phyloP scores from a whole-genome alignment of 2,329 filamentous ascomycete species.

The Bipolaris gigantea region DNA sequence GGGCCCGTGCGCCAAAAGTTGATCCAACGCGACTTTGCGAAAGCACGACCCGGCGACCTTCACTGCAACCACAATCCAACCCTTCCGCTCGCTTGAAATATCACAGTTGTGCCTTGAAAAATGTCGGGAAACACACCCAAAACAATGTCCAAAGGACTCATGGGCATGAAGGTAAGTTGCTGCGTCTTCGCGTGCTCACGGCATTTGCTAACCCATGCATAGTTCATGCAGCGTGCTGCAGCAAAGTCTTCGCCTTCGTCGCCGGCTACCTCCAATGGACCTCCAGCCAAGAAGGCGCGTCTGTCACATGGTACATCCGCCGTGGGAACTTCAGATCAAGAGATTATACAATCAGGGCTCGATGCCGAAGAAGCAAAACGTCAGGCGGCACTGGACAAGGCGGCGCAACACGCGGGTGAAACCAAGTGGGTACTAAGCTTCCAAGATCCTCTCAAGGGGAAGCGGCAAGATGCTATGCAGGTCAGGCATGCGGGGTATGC shows the following conservation, averaged over 20 bases:
- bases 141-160: constrained; percentile 80
- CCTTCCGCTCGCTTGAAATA: background rate
- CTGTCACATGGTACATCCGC: constrained; percentile 48
- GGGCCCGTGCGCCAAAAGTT: constrained; percentile 8
- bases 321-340: constrained; percentile 52
- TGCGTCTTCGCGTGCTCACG: background rate
- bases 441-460: constrained; percentile 47
- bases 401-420: constrained; percentile 66
- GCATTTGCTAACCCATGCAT: constrained; percentile 14
- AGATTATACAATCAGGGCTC: constrained; percentile 64
- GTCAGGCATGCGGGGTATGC: constrained; percentile 66
- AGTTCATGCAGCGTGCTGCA: constrained; percentile 90
- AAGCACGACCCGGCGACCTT: constrained; percentile 1
- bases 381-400: constrained; percentile 59
- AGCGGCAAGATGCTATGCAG: constrained; percentile 44
- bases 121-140: constrained; percentile 51
- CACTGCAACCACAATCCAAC: background rate
- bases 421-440: constrained; percentile 75
- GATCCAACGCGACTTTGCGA: constrained; percentile 9
- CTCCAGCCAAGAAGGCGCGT: constrained; percentile 67
- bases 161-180: constrained; percentile 75
- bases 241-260: constrained; percentile 59
- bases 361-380: constrained; percentile 69
- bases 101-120: background rate
- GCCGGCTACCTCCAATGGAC: constrained; percentile 55